Conservation (phyloP, 768 basidiomycete genomes). For the Tricholoma bakamatsutake region DNA sequence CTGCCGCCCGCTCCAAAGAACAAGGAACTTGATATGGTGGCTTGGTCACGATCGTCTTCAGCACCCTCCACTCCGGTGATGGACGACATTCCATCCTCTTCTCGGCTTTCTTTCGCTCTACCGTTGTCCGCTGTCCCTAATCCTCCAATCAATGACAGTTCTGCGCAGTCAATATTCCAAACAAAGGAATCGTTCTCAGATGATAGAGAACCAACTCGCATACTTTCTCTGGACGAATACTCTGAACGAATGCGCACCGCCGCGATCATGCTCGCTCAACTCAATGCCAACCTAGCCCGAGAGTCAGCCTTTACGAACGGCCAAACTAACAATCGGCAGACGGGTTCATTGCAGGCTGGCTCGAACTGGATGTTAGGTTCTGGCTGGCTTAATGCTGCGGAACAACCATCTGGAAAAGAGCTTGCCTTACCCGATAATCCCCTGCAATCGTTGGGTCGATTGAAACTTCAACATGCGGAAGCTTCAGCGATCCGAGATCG, state of each 20-base stretch:
- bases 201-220: constrained; percentile 19
- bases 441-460: constrained; percentile 38
- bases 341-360: constrained; percentile 7
- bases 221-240: constrained; percentile 90
- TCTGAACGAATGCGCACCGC: constrained; percentile 98
- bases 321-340: constrained; percentile 3
- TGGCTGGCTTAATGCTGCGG: constrained; percentile 37
- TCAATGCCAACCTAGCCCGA: constrained; percentile 73
- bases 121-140: constrained; percentile 3
- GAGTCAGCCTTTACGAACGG: constrained; percentile 30
- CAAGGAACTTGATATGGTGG: constrained; percentile 77
- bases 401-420: constrained; percentile 9
- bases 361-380: constrained; percentile 50
- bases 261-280: constrained; percentile 95
- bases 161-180: constrained; percentile 11
- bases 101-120: constrained; percentile 8
- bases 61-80: constrained; percentile 29
- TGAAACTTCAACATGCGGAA: constrained; percentile 75
- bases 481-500: constrained; percentile 88
- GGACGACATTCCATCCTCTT: constrained; percentile 14
- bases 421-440: constrained; percentile 16
- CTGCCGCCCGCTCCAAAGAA: constrained; percentile 82
- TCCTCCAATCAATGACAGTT: constrained; percentile 2
- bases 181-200: constrained; percentile 8
- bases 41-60: constrained; percentile 70